Evolutionary conservation across 2,329 filamentous ascomycete species (phyloP).

Genomic region (Myriosclerotinia curreyana): DNA sequence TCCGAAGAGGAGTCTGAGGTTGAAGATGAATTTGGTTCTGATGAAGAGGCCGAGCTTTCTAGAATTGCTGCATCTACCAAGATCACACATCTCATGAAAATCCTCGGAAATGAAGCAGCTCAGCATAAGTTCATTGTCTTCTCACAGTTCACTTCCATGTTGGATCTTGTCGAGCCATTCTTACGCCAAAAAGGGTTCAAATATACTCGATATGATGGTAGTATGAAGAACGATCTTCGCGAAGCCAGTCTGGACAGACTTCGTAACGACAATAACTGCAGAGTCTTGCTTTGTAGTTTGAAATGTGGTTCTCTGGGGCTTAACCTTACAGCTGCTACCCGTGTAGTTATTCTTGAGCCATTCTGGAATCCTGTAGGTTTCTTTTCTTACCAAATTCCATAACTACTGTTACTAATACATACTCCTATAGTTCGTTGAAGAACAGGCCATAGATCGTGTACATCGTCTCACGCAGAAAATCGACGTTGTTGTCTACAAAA

Average conservation of each 20-base stretch:
- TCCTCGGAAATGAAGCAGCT: conserved; percentile 73
- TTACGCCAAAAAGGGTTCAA: conserved; percentile 69
- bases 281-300: conserved; percentile 86
- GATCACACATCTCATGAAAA: conserved; percentile 78
- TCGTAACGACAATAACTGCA: conserved; percentile 68
- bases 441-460: conserved; percentile 97
- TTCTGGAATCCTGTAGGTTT: conserved; percentile 80
- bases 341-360: conserved; percentile 92
- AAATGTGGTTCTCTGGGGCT: conserved; percentile 91
- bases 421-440: conserved; percentile 80
- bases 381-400: background rate
- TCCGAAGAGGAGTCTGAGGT: conserved; percentile 40
- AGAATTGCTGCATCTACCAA: conserved; percentile 76
- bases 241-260: conserved; percentile 80
- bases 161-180: conserved; percentile 93
- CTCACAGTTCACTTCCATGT: conserved; percentile 97
- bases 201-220: conserved; percentile 89
- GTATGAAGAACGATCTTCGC: conserved; percentile 89
- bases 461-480: conserved; percentile 96
- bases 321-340: conserved; percentile 88
- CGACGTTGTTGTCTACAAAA: conserved; percentile 91
- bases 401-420: conserved; percentile 25
- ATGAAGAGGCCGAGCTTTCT: conserved; percentile 46
- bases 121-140: conserved; percentile 98
- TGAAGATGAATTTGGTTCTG: conserved; percentile 38